Base-by-base conservation (phyloP, 2,329 filamentous ascomycete species). In the Fusarium proliferatum region DNA sequence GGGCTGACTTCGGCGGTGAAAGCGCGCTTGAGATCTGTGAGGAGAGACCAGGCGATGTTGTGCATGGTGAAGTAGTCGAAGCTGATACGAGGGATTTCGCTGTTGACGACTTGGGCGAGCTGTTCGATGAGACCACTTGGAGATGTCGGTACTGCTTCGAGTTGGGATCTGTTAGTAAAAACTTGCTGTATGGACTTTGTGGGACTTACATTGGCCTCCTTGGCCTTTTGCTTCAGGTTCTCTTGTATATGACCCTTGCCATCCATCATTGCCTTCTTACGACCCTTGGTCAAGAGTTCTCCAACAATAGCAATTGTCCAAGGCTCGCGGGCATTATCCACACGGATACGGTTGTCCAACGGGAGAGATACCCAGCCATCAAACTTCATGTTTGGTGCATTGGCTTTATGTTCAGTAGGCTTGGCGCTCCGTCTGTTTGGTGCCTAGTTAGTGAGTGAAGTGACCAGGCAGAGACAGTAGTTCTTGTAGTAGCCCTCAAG, bases 401-500 rank as follows among this genome's bases (percentile, higher is more conserved):
- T 74, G 5, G 34, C 67, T 26, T 57, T 65, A 8, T 76, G 57
- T 5, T 45, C 55, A 5, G 51, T 67, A 10, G 69, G 43, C 28
- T 62, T 62, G 12, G 34, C 17, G 17, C 51, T 57, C 19, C 61
- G 63, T 26, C 72, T 76, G 45, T 42, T 67, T 0, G 74, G 38
- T 4, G 70, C 64, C 64, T 56, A 78, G 38, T 79, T 74, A 6
- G 67, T 71, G 17, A 61, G 61, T 1, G 76, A 79, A 0, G 69
- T 17, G 15, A 77, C 75, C 4, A 65, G 52, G 17, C 66, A 72
- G 10, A 79, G 69, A 26, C 51, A 58, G 45, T 73, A 77, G 63
- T 77, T 79, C 9, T 45, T 77, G 39, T 60, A 79, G 48, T 77
- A 78, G 5, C 48, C 72, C 13, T 77, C 75, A 3, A 61, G 71